These are phyloP conservation scores for Cutaneotrichosporon cyanovorans DNA, from an alignment of 1,284 basidiomycete species.

Conservation along the genomic window DNA sequence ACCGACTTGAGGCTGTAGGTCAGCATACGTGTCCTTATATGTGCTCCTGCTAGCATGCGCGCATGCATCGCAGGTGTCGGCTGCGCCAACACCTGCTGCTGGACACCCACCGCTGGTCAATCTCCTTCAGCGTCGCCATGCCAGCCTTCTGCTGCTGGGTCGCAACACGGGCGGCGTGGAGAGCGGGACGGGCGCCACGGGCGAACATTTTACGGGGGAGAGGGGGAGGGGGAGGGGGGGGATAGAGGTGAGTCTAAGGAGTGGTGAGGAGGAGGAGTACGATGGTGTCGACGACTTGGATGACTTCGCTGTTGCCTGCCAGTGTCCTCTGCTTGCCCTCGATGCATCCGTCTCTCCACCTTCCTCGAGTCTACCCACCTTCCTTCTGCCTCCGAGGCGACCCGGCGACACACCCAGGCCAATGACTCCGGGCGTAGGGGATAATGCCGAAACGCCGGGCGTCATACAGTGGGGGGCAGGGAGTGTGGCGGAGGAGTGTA, in stretches of 20 bases:
- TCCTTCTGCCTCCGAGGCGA: too few relatives aligned
- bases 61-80: too few relatives aligned
- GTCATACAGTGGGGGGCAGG: too few relatives aligned
- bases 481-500: too few relatives aligned
- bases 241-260: slow-evolving; percentile 8
- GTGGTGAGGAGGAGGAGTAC: slow-evolving; percentile 7
- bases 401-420: too few relatives aligned
- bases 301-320: not conserved
- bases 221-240: slow-evolving; percentile 10
- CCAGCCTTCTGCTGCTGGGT: slow-evolving; percentile 61
- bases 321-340: too few relatives aligned
- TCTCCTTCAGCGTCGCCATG: slow-evolving; percentile 95
- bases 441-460: too few relatives aligned
- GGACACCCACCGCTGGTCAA: slow-evolving; percentile 66
- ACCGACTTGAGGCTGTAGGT: slow-evolving; percentile 66
- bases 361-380: too few relatives aligned
- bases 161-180: slow-evolving; percentile 48
- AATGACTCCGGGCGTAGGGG: too few relatives aligned
- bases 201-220: slow-evolving; percentile 43
- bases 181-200: slow-evolving; percentile 59
- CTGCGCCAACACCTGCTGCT: too few relatives aligned
- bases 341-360: too few relatives aligned
- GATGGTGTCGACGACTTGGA: slow-evolving; percentile 3
- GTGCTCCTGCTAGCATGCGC: too few relatives aligned
- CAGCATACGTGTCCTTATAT: not conserved